Conservation (phyloP, 139 green algal genomes). For the Chlamydomonas schloesseri region DNA sequence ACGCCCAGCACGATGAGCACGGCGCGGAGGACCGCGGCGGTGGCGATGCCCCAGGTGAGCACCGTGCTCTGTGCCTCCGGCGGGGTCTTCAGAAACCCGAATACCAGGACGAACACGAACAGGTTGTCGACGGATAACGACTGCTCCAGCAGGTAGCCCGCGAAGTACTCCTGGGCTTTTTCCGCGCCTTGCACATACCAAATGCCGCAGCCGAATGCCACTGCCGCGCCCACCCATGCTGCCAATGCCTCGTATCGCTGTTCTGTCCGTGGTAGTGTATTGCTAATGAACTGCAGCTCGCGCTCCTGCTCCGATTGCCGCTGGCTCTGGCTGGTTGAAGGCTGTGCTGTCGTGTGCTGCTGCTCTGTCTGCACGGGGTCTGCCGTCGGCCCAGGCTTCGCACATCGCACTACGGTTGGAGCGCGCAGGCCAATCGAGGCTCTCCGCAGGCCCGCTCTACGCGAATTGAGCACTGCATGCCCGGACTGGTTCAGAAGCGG, state of each 20-base stretch:
- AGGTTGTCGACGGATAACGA: constrained; percentile 97
- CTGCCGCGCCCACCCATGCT: constrained; percentile 71
- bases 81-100: constrained; percentile 92
- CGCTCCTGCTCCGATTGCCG: constrained; percentile 53
- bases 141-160: constrained; percentile 98
- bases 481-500: too few relatives aligned
- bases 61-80: constrained; percentile 83
- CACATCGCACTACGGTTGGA: too few relatives aligned
- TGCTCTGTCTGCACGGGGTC: too few relatives aligned
- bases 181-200: constrained; percentile 69
- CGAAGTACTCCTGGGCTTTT: constrained; percentile 86
- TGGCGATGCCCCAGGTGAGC: constrained; percentile 91
- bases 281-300: constrained; percentile 50
- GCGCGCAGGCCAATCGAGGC: too few relatives aligned
- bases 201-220: constrained; percentile 80
- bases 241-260: constrained; percentile 58
- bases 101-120: constrained; percentile 98
- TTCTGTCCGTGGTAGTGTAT: constrained; percentile 50
- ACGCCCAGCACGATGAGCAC: constrained; percentile 89
- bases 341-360: too few relatives aligned
- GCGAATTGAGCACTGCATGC: too few relatives aligned
- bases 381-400: too few relatives aligned
- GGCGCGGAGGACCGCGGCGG: constrained; percentile 89
- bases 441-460: too few relatives aligned
- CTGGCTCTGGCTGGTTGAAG: neutral